Base-by-base conservation (phyloP, 169 alveolate genomes). In the Plasmodium knowlesi region DNA sequence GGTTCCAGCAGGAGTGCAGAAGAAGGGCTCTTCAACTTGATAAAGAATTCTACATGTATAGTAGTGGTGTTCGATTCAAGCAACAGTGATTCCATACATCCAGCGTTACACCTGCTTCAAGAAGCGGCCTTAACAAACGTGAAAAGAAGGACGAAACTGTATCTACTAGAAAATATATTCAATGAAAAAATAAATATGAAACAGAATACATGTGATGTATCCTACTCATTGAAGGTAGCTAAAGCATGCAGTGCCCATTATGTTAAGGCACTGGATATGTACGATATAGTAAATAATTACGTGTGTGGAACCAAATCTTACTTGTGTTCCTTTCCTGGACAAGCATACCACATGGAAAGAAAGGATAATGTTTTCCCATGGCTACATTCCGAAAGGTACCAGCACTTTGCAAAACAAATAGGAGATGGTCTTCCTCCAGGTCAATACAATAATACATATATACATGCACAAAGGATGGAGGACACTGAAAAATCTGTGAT, bases 71-170 rank as follows among this genome's bases (percentile, higher is more conserved):
- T 89, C 54, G 94, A 89, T 37, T 57, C 94, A 28, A 89, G 91
- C 6, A 89, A 89, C 61, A 39, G 72, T 5, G 94, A 89, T 25
- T 89, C 94, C 0, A 80, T 89, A 1, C 82, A 41, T 14, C 94
- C 94, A 22, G 94, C 94, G 19, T 32, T 89, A 5, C 94, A 89
- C 41, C 79, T 89, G 14, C 61, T 89, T 61, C 94, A 89, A 67
- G 94, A 89, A 89, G 94, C 91, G 8, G 80, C 94, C 9, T 70
- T 89, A n/a, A 80, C 83, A 14, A 89, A 89, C 57, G 90, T 89
- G 1, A 89, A 89, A 25, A 89, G 82, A 32, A 67, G 70, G 28
- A 89, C 90, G n/a, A 89, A 67, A 80, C 50, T 89, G 28, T 78
- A 80, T 32, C 50, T 89, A 46, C 50, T 89, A 2, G 94, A 89